These are phyloP conservation scores for Leptographium flavum DNA, from an alignment of 2,329 filamentous ascomycete genomes.

Conservation along the genomic window DNA sequence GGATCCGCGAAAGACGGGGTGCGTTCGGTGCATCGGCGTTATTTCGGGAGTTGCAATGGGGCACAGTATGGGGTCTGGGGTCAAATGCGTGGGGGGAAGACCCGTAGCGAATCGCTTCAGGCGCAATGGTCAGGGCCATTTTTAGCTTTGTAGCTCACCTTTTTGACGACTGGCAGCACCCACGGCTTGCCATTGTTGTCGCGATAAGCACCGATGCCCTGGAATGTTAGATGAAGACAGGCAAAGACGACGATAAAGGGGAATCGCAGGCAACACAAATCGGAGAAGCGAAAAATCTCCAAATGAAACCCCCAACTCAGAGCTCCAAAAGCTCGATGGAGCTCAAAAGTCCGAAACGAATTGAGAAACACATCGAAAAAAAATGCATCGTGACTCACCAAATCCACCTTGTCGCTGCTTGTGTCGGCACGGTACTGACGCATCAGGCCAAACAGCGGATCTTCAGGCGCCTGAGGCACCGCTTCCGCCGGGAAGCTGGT, in stretches of 20 bases:
- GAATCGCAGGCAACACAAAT: too few relatives aligned
- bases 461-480: conserved; percentile 84
- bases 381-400: conserved; percentile 42
- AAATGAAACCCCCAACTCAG: too few relatives aligned
- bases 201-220: conserved; percentile 82
- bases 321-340: too few relatives aligned
- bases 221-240: neutral
- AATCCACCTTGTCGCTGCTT: conserved; percentile 70
- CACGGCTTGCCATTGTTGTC: conserved; percentile 94
- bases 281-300: too few relatives aligned
- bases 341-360: neutral
- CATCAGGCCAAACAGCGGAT: conserved; percentile 88
- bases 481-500: conserved; percentile 62
- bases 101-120: conserved; percentile 8
- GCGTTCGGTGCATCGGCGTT: conserved; percentile 2
- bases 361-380: neutral
- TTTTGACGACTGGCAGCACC: conserved; percentile 91
- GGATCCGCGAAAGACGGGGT: neutral
- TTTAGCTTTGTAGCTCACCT: conserved; percentile 42
- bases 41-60: conserved; percentile 4
- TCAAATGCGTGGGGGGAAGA: neutral
- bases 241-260: neutral
- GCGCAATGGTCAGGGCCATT: conserved; percentile 7
- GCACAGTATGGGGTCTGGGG: conserved; percentile 6
- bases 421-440: conserved; percentile 72